These are phyloP conservation scores for Guillardia theta DNA, from an alignment of 78 protist species.

Conservation along the genomic window DNA sequence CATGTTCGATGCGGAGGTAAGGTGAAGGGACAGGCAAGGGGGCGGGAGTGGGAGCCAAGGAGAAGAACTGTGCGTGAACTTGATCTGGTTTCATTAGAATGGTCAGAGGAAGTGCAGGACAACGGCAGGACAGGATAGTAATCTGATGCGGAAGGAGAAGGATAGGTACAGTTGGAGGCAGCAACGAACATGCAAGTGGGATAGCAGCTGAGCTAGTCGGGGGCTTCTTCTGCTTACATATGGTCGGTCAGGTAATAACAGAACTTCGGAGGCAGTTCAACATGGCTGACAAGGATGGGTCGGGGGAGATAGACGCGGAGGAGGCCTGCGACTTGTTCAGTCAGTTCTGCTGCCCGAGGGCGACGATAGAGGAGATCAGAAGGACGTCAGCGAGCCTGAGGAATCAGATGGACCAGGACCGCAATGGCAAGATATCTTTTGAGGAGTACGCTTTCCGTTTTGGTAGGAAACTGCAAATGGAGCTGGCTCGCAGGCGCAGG, in stretches of 20 bases:
- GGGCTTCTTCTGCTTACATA: background rate
- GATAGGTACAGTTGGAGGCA: too few species aligned
- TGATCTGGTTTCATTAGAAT: background rate
- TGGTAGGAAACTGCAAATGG: background rate
- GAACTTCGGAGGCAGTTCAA: background rate
- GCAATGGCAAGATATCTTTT: background rate
- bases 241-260: background rate
- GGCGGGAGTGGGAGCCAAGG: too few species aligned
- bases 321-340: background rate
- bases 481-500: background rate
- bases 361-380: background rate
- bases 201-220: background rate
- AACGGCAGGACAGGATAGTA: too few species aligned
- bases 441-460: background rate
- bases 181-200: too few species aligned
- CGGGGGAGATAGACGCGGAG: background rate
- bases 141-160: too few species aligned
- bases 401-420: background rate
- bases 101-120: too few species aligned
- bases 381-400: background rate
- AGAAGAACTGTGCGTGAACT: too few species aligned
- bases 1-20: constrained; percentile 1
- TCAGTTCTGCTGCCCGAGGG: background rate
- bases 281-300: background rate
- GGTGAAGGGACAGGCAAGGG: too few species aligned